Evolutionary conservation across 108 stramenopile species (phyloP).

Genomic region (Cylindrotheca fusiformis): DNA sequence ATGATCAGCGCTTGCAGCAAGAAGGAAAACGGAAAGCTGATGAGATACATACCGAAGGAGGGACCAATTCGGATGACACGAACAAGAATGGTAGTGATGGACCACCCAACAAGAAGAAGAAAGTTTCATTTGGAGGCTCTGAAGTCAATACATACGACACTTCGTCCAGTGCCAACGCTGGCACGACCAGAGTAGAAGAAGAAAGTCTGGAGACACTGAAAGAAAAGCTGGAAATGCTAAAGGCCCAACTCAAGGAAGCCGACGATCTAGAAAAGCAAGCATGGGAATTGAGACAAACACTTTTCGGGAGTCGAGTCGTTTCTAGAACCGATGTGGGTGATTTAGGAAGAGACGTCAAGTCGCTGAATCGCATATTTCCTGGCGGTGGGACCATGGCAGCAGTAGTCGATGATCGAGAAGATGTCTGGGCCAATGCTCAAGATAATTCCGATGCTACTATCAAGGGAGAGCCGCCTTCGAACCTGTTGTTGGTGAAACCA

Average conservation of each 20-base stretch:
- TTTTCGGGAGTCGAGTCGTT: constrained; percentile 87
- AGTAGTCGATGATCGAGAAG: constrained; percentile 87
- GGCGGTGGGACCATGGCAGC: constrained; percentile 85
- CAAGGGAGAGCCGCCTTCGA: constrained; percentile 83
- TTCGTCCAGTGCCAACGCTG: not conserved
- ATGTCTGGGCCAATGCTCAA: constrained; percentile 87
- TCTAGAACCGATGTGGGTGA: constrained; percentile 85
- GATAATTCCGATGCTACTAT: constrained; percentile 50
- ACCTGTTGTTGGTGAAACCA: constrained; percentile 70
- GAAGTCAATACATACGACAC: constrained; percentile 15
- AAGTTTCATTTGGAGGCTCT: constrained; percentile 31
- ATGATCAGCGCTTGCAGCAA: constrained; percentile 3
- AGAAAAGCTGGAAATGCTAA: constrained; percentile 45
- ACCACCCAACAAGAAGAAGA: constrained; percentile 32
- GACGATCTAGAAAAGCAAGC: constrained; percentile 67
- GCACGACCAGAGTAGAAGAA: not conserved
- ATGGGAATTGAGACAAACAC: constrained; percentile 46
- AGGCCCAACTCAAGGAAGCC: constrained; percentile 44
- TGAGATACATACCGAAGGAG: not conserved
- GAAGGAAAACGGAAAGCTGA: constrained; percentile 19
- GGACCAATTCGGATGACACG: not conserved
- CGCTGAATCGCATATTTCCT: constrained; percentile 79
- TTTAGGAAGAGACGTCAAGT: constrained; percentile 80
- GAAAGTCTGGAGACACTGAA: constrained; percentile 24
- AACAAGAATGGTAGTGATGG: constrained; percentile 4